A percentile compares a stretch with the other conserved stretches of the same genome.
Conservation (phyloP, 2,329 filamentous ascomycete genomes). For the Ploettnerulaceae sp. region DNA sequence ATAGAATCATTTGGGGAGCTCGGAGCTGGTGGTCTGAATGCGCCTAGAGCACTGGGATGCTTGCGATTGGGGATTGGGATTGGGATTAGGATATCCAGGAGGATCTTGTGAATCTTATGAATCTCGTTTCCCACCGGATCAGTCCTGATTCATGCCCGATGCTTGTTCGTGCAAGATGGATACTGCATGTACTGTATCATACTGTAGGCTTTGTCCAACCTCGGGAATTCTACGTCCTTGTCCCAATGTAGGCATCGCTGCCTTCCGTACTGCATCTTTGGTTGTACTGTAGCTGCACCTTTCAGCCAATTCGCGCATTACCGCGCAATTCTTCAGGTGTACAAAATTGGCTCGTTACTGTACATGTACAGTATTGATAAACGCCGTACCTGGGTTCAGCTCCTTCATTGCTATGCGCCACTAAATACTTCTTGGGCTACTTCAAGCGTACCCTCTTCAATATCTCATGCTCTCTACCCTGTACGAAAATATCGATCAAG, state of each 20-base stretch:
- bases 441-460: conserved; percentile 8
- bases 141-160: conserved; percentile 6
- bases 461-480: conserved; percentile 3
- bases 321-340: conserved; percentile 8
- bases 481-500: conserved; percentile 8
- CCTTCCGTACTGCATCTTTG: not conserved
- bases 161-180: not conserved
- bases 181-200: too few species aligned
- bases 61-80: too few species aligned
- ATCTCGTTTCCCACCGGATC: conserved; percentile 3
- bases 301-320: conserved; percentile 8
- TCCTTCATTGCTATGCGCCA: conserved; percentile 13
- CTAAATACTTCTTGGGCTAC: conserved; percentile 3
- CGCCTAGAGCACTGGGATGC: conserved; percentile 3
- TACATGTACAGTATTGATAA: too few species aligned
- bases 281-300: conserved; percentile 2
- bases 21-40: not conserved
- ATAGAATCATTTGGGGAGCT: conserved; percentile 5
- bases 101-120: conserved; percentile 1
- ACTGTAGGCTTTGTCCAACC: conserved; percentile 3
- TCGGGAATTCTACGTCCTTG: conserved; percentile 8
- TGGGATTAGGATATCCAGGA: conserved; percentile 4
- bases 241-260: conserved; percentile 7
- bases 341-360: conserved; percentile 8
- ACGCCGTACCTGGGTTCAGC: conserved; percentile 1